A percentile compares a stretch with the other conserved stretches of the same genome.
These are phyloP conservation scores for Pneumocystis murina DNA, from an alignment of 1,139 yeast species.

Conservation along the genomic window DNA sequence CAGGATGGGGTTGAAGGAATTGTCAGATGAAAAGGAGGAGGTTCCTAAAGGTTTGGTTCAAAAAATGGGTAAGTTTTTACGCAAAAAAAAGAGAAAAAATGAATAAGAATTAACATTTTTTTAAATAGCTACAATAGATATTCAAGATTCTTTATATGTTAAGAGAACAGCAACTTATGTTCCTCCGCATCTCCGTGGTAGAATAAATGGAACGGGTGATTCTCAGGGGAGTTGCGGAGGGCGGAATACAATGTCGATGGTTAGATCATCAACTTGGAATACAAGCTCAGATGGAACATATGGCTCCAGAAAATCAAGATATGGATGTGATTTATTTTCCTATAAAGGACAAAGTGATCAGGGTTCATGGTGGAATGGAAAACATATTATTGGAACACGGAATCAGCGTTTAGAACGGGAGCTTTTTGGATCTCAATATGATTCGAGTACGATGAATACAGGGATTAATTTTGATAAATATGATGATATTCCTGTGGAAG, in stretches of 20 bases:
- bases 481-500: slow-evolving; percentile 97
- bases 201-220: background rate
- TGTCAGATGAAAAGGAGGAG: background rate
- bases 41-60: background rate
- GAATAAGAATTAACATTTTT: background rate
- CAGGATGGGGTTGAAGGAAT: background rate
- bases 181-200: slow-evolving; percentile 11
- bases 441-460: slow-evolving; percentile 58
- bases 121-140: background rate
- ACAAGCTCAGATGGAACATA: background rate
- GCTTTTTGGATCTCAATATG: slow-evolving; percentile 79
- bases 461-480: slow-evolving; percentile 98
- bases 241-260: background rate
- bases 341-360: background rate
- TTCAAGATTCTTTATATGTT: background rate
- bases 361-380: slow-evolving; percentile 80
- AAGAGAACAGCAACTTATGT: background rate
- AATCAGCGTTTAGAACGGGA: slow-evolving; percentile 62
- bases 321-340: background rate
- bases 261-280: background rate
- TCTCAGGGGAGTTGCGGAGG: background rate
- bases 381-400: slow-evolving; percentile 68
- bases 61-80: background rate
- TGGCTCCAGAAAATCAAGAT: background rate
- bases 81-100: background rate